A percentile compares a stretch with the other conserved stretches of the same genome.
Conservation (phyloP, 1,284 basidiomycete genomes). For the Ceratobasidium theobromae region DNA sequence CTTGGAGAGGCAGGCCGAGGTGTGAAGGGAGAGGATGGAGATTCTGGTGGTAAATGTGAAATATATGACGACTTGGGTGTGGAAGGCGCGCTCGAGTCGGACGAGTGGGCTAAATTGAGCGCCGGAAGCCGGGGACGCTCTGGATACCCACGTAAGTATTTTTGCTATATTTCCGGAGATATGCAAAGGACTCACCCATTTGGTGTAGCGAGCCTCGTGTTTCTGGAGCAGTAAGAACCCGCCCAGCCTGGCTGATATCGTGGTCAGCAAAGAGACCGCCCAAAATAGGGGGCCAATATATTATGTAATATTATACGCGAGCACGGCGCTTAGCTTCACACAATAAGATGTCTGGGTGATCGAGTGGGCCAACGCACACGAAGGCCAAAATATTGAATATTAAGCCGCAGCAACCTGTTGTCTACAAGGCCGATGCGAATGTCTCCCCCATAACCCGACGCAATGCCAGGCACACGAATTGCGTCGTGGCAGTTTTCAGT, state of each 20-base stretch:
- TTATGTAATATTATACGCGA: too few species aligned
- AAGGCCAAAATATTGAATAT: too few species aligned
- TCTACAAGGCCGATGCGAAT: too few species aligned
- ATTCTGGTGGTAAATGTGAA: conserved; percentile 9
- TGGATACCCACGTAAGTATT: background rate
- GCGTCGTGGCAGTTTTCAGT: too few species aligned
- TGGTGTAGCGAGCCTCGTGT: conserved; percentile 31
- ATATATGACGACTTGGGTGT: conserved; percentile 21
- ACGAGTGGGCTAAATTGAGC: conserved; percentile 3
- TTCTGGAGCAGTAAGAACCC: conserved; percentile 13
- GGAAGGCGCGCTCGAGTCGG: conserved; percentile 2
- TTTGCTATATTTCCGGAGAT: background rate
- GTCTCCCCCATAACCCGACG: too few species aligned
- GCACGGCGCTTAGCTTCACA: too few species aligned
- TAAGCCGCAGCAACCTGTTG: too few species aligned
- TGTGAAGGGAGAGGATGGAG: conserved; percentile 1
- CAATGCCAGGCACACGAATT: too few species aligned
- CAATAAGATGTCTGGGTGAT: too few species aligned
- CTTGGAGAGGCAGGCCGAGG: conserved; percentile 9
- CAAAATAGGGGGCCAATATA: conserved; percentile 11
- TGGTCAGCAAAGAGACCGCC: conserved; percentile 11
- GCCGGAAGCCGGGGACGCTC: conserved; percentile 10
- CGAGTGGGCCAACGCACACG: too few species aligned
- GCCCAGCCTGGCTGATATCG: conserved; percentile 10
- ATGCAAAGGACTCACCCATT: conserved; percentile 15